These are phyloP conservation scores for Ceriops zippeliana DNA, from an alignment of 345 rosid genomes.

Conservation along the genomic window DNA sequence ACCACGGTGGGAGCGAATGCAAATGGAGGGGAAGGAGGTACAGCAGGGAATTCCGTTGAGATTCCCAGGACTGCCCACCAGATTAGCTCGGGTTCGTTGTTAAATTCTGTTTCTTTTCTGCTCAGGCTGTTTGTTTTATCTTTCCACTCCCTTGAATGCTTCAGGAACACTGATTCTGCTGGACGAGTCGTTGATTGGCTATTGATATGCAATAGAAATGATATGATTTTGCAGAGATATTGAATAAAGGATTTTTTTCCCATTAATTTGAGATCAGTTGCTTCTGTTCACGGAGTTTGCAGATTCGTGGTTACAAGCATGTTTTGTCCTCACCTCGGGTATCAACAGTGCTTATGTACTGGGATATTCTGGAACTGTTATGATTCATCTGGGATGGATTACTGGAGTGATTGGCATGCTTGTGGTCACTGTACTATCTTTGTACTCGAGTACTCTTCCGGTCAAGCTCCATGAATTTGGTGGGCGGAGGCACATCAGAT, in stretches of 20 bases:
- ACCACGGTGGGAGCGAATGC: too few species aligned
- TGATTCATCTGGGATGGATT: constrained; percentile 92
- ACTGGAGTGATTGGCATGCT: constrained; percentile 69
- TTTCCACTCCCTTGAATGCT: neutral
- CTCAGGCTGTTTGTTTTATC: neutral
- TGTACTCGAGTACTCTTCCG: constrained; percentile 68
- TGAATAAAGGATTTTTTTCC: neutral
- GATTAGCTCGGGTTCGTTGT: constrained; percentile 64
- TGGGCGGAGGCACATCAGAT: constrained; percentile 87
- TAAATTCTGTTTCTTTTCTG: neutral
- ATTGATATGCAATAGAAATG: too few species aligned
- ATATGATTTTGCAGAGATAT: neutral
- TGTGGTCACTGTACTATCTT: constrained; percentile 63
- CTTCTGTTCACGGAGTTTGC: constrained; percentile 11
- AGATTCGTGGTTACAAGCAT: constrained; percentile 96
- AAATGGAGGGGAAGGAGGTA: neutral
- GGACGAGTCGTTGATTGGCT: neutral
- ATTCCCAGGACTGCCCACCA: constrained; percentile 81
- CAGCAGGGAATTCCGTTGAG: constrained; percentile 29
- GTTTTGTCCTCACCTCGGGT: constrained; percentile 76
- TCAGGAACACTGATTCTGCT: neutral
- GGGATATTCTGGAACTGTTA: constrained; percentile 82
- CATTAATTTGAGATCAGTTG: too few species aligned
- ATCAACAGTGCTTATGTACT: constrained; percentile 85
- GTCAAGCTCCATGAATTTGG: constrained; percentile 89